phyloP scores from a whole-genome alignment of 2,329 filamentous ascomycete genomes.

The Fusarium anguioides region DNA sequence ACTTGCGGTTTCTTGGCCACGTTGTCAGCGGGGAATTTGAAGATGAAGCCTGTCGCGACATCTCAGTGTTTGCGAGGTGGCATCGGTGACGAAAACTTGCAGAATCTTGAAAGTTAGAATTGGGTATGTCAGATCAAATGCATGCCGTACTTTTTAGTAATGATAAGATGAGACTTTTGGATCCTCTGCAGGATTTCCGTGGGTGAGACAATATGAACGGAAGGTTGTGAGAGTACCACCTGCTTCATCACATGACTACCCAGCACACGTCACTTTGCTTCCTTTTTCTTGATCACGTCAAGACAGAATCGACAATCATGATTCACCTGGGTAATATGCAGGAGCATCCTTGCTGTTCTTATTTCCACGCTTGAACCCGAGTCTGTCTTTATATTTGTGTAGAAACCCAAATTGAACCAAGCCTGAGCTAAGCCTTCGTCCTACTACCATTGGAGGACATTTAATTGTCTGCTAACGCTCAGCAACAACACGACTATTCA shows the following conservation, averaged over 20 bases:
- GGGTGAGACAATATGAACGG: background rate
- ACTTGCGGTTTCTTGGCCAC: conserved; percentile 57
- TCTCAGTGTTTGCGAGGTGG: conserved; percentile 46
- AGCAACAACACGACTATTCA: background rate
- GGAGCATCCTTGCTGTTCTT: background rate
- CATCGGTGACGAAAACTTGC: conserved; percentile 33
- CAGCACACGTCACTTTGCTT: conserved; percentile 14
- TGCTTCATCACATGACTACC: conserved; percentile 33
- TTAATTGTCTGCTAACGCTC: background rate
- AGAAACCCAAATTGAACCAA: background rate
- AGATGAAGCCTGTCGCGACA: conserved; percentile 64
- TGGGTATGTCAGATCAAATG: background rate
- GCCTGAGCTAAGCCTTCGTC: background rate
- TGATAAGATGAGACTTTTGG: background rate
- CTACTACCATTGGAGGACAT: background rate
- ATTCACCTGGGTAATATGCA: background rate
- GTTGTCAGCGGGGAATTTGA: conserved; percentile 56
- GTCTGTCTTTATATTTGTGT: background rate
- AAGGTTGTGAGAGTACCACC: conserved; percentile 4
- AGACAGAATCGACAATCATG: background rate
- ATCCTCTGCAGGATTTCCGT: background rate
- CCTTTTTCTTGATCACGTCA: background rate
- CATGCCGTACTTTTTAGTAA: background rate
- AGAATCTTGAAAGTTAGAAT: background rate
- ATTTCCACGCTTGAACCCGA: background rate